Evolutionary conservation across 345 rosid genomes (phyloP), one percentile per base, ranked within the genome.

Genomic region (Salix brachista): DNA sequence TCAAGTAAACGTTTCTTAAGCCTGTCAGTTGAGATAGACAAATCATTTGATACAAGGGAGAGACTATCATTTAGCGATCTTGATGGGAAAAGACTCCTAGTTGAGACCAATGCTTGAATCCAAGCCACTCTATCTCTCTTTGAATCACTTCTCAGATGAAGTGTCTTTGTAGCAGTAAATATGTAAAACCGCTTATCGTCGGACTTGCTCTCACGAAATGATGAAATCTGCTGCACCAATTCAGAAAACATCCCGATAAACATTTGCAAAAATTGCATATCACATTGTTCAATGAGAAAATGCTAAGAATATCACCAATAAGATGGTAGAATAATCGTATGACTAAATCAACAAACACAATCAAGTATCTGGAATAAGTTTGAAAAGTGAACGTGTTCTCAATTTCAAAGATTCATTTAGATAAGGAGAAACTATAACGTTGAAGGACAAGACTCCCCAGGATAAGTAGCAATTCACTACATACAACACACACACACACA

Each of bases 151-250:
- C 99, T 88, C 72, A 96, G 72, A 85, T 96, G 99, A 83, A 96
- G 95, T 16, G 99, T 96, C 86, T 96, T 96, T 21, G 98, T 93
- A 34, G 98, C 97, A 76, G 98, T 96, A 75, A 96, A 92, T 80
- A 96, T 90, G 86, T 94, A 94, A 78, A 94, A 94, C 79, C 90
- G 87, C 86, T 90, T 79, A 75, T 92, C 94, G 74, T 96, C 99
- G 6, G 98, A 93, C 82, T 89, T 96, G 92, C 99, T 96, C 87
- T 93, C 99, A 54, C 99, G 86, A 84, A 93, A 96, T 54, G 99
- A 96, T 1, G 97, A 93, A 72, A 94, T 88, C 99, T 96, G 95
- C 82, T 66, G 77, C 67, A 82, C 69, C 62, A 88, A 80, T 70
- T 50, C 32, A 60, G 72, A 54, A 39, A 72, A 78, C 42, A 80